Conservation (phyloP, 2,329 filamentous ascomycete genomes). For the Seiridium unicorne region DNA sequence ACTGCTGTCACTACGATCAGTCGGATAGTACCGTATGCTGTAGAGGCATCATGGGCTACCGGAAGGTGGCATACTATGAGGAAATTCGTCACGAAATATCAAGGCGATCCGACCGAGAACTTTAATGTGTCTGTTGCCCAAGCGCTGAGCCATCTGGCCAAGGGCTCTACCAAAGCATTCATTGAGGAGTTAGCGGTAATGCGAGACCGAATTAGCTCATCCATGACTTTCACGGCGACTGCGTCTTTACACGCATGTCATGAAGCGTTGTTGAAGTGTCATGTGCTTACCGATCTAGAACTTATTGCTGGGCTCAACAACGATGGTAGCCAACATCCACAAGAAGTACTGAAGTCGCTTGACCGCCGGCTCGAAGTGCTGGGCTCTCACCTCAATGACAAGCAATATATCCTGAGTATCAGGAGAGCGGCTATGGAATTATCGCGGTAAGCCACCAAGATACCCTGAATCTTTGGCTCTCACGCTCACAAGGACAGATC, state of each 20-base stretch:
- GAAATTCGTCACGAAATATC: slow-evolving; percentile 59
- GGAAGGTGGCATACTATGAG: slow-evolving; percentile 76
- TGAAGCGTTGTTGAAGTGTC: slow-evolving; percentile 79
- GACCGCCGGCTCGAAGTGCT: slow-evolving; percentile 82
- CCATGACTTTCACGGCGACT: slow-evolving; percentile 74
- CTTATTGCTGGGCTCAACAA: slow-evolving; percentile 58
- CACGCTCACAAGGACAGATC: slow-evolving; percentile 38
- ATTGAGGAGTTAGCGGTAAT: slow-evolving; percentile 58
- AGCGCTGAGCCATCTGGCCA: slow-evolving; percentile 60
- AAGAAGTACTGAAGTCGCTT: slow-evolving; percentile 52
- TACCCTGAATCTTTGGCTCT: slow-evolving; percentile 7
- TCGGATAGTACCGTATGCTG: slow-evolving; percentile 75
- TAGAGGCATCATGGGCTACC: slow-evolving; percentile 90
- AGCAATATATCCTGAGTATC: slow-evolving; percentile 87
- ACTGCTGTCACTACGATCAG: slow-evolving; percentile 49
- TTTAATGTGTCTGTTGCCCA: slow-evolving; percentile 82
- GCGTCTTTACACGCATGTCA: slow-evolving; percentile 82
- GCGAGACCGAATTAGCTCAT: slow-evolving; percentile 67
- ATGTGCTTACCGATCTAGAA: slow-evolving; percentile 85
- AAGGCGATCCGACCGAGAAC: slow-evolving; percentile 54
- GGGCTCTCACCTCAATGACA: slow-evolving; percentile 86
- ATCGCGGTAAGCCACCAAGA: slow-evolving; percentile 50
- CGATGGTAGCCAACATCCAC: slow-evolving; percentile 37
- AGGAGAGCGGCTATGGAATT: slow-evolving; percentile 85
- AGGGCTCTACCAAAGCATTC: slow-evolving; percentile 51